These are phyloP conservation scores for Priceomyces fermenticarens DNA, from an alignment of 805 yeast genomes.

Conservation along the genomic window DNA sequence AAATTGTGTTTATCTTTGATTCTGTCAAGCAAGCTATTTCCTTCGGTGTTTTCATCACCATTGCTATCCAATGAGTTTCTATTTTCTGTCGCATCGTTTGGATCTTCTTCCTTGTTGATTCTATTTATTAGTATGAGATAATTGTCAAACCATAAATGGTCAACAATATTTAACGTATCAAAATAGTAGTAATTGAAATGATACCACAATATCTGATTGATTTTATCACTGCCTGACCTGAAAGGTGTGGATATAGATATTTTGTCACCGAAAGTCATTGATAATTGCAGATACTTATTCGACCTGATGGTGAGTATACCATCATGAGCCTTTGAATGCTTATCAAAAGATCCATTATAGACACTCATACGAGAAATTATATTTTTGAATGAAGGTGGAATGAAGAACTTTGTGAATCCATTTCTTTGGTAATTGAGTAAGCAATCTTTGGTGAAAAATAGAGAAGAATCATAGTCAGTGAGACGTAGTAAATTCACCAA, in stretches of 20 bases:
- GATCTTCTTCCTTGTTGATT: conserved; percentile 12
- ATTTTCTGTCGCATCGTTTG: neutral
- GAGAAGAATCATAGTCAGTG: conserved; percentile 3
- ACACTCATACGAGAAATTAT: conserved; percentile 19
- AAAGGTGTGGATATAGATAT: conserved; percentile 30
- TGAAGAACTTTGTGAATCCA: conserved; percentile 25
- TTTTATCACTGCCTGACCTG: conserved; percentile 14
- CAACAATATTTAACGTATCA: conserved; percentile 30
- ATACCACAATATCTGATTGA: conserved; percentile 39
- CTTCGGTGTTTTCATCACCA: neutral
- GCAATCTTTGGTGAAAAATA: conserved; percentile 25
- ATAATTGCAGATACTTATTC: conserved; percentile 23
- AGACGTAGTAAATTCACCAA: conserved; percentile 17
- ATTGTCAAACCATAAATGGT: conserved; percentile 35
- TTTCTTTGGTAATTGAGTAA: conserved; percentile 18
- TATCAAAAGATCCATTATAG: conserved; percentile 15
- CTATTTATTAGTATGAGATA: conserved; percentile 34
- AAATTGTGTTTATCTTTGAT: conserved; percentile 8
- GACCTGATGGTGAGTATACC: conserved; percentile 22
- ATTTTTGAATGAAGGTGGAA: conserved; percentile 27
- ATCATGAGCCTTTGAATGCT: conserved; percentile 13
- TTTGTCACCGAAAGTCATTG: conserved; percentile 25
- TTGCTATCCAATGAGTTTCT: neutral
- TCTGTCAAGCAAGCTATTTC: neutral
- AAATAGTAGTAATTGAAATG: conserved; percentile 30